A percentile compares a stretch with the other conserved stretches of the same genome.
Conservation (phyloP, 768 basidiomycete species). For the Panaeolus cyanescens region DNA sequence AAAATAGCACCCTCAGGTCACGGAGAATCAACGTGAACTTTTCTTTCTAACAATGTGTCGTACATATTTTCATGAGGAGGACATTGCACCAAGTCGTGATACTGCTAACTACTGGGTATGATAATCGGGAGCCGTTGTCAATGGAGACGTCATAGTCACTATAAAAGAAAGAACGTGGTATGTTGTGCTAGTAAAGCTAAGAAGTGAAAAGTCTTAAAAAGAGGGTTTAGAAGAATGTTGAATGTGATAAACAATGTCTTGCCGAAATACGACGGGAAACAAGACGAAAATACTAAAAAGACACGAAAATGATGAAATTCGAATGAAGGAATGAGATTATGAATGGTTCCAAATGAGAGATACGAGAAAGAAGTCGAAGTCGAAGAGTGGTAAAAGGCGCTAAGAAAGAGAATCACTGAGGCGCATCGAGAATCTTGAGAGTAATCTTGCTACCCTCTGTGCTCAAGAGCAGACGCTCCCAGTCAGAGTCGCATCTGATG, state of each 20-base stretch:
- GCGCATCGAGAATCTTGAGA: slow-evolving; percentile 53
- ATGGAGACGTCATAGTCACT: neutral
- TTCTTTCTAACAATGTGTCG: neutral
- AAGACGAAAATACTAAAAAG: neutral
- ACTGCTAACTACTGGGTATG: neutral
- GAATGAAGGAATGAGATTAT: neutral
- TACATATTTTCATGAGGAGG: neutral
- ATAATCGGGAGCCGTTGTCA: neutral
- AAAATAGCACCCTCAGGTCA: neutral
- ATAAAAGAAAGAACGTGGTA: neutral
- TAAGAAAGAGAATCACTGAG: neutral
- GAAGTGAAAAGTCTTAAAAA: neutral
- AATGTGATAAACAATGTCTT: slow-evolving; percentile 1
- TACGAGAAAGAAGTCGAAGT: neutral
- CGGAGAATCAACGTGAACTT: neutral
- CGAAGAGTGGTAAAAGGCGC: neutral
- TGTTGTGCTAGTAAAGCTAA: neutral
- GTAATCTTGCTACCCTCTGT: slow-evolving; percentile 54
- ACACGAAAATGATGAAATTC: neutral
- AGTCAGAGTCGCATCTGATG: slow-evolving; percentile 59
- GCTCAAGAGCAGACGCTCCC: slow-evolving; percentile 50
- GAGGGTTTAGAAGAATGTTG: neutral
- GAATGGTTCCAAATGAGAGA: neutral
- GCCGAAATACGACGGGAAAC: slow-evolving; percentile 8
- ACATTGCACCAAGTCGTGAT: neutral